Percentiles rank a stretch among this genome's conserved stretches.
phyloP scores from a whole-genome alignment of 2,329 filamentous ascomycete genomes.

The Pseudogymnoascus sp. region DNA sequence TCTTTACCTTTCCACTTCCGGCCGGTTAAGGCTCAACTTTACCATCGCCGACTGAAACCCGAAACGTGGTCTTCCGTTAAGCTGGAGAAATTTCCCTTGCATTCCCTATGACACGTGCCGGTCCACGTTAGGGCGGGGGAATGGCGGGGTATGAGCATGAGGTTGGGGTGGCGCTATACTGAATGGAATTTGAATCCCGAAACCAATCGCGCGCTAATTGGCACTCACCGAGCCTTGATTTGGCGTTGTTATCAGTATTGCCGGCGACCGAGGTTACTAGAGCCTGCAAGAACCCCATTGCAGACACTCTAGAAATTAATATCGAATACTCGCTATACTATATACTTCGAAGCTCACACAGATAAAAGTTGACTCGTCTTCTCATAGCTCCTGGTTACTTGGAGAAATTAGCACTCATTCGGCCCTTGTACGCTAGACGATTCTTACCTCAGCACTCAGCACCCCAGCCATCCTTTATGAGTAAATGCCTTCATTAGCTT shows the following conservation, averaged over 20 bases:
- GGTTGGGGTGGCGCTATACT: background rate
- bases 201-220: background rate
- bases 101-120: background rate
- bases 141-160: background rate
- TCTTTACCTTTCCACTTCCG: background rate
- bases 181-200: background rate
- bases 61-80: background rate
- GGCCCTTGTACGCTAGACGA: background rate
- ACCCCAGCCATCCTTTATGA: too few species aligned
- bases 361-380: background rate
- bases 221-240: background rate
- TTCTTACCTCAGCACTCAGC: background rate
- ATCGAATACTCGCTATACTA: background rate
- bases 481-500: background rate
- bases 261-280: background rate
- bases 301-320: background rate
- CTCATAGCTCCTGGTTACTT: background rate
- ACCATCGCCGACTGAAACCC: background rate
- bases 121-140: background rate
- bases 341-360: background rate
- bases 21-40: background rate
- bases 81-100: background rate
- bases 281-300: background rate
- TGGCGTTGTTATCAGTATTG: background rate
- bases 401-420: background rate